A percentile compares a stretch with the other conserved stretches of the same genome.
Conservation (phyloP, 1,284 basidiomycete species). For the Ceratobasidium sp. region DNA sequence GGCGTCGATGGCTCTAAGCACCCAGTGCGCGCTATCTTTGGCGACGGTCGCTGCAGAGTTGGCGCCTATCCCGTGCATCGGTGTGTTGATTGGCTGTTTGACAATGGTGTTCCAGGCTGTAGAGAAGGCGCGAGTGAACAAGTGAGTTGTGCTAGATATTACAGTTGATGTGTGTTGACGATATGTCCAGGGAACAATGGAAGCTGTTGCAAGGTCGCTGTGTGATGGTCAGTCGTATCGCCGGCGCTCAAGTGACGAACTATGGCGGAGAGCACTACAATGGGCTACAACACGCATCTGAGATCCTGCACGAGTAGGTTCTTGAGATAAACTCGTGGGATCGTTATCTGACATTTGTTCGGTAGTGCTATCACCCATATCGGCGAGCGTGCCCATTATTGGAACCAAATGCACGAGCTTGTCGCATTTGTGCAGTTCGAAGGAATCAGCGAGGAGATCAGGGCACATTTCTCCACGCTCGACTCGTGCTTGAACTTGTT, state of each 20-base stretch:
- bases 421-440: neutral
- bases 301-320: slow-evolving; percentile 3
- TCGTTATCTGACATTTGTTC: neutral
- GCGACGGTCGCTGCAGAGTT: slow-evolving; percentile 10
- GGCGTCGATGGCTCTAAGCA: slow-evolving; percentile 6
- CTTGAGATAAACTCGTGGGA: neutral
- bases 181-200: slow-evolving; percentile 20
- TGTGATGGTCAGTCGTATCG: slow-evolving; percentile 26
- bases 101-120: slow-evolving; percentile 20
- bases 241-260: slow-evolving; percentile 24
- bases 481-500: slow-evolving; percentile 11
- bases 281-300: neutral
- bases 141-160: neutral
- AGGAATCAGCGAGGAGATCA: slow-evolving; percentile 26
- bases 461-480: neutral
- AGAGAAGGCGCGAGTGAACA: slow-evolving; percentile 19
- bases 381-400: slow-evolving; percentile 3
- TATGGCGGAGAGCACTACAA: slow-evolving; percentile 12
- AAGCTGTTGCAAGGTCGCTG: slow-evolving; percentile 23
- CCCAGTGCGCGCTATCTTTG: slow-evolving; percentile 27
- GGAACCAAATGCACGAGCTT: slow-evolving; percentile 3
- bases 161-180: neutral
- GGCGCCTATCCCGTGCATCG: slow-evolving; percentile 32
- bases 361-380: slow-evolving; percentile 10
- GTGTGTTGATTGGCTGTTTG: slow-evolving; percentile 12